These are phyloP conservation scores for Eremothecium cymbalariae DNA, from an alignment of 1,139 yeast genomes.

Conservation along the genomic window DNA sequence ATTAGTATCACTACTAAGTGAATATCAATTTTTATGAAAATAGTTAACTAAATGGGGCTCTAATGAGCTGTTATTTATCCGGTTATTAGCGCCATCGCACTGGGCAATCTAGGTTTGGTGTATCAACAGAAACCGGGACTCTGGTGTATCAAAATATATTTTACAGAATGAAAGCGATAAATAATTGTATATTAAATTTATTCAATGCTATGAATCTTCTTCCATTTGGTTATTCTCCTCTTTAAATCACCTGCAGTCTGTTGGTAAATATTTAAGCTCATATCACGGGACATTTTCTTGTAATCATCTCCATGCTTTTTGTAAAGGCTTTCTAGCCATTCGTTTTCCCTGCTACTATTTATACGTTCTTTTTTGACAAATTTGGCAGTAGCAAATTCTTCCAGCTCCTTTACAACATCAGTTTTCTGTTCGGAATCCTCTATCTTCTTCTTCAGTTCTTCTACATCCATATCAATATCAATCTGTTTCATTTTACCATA, in stretches of 20 bases:
- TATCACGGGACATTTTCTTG: conserved; percentile 87
- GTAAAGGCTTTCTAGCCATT: conserved; percentile 58
- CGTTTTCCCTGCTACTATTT: conserved; percentile 65
- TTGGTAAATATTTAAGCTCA: conserved; percentile 72
- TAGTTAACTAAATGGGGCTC: too few relatives aligned
- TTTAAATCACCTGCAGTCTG: conserved; percentile 78
- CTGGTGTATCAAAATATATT: conserved; percentile 7
- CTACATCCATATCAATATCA: conserved; percentile 25
- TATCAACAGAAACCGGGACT: too few relatives aligned
- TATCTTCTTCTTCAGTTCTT: conserved; percentile 28
- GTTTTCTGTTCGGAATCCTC: conserved; percentile 31
- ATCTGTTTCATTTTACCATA: conserved; percentile 49
- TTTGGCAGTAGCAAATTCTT: conserved; percentile 54
- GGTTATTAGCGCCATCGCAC: too few relatives aligned
- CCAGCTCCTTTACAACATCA: conserved; percentile 59
- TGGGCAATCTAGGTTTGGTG: too few relatives aligned
- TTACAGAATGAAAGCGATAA: too few relatives aligned
- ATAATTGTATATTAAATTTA: conserved; percentile 6
- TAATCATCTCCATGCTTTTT: conserved; percentile 83
- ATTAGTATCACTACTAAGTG: too few relatives aligned
- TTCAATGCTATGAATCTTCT: conserved; percentile 37
- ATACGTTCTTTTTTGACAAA: conserved; percentile 46
- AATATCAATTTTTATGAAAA: too few relatives aligned
- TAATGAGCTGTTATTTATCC: too few relatives aligned
- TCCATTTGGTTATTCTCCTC: conserved; percentile 62